Conservation (phyloP, 1,284 basidiomycete genomes). For the Pisolithus thermaeus region DNA sequence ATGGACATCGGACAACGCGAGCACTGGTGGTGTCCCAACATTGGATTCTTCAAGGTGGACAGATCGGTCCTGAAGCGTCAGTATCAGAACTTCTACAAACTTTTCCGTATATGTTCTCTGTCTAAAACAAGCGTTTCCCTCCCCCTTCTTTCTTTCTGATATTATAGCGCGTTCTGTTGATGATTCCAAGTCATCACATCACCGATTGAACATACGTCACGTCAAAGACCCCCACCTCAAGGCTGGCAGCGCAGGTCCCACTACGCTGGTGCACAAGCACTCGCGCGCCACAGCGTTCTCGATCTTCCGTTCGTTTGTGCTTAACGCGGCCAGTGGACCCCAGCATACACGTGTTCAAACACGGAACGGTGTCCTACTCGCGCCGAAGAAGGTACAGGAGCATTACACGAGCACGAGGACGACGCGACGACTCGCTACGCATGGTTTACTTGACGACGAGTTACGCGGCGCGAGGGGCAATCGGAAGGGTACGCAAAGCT, state of each 20-base stretch:
- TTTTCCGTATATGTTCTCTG: neutral
- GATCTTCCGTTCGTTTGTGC: conserved; percentile 57
- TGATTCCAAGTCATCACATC: conserved; percentile 53
- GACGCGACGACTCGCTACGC: conserved; percentile 59
- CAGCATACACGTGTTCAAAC: conserved; percentile 33
- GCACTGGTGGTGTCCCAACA: conserved; percentile 60
- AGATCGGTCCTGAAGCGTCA: conserved; percentile 43
- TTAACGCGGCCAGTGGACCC: conserved; percentile 18
- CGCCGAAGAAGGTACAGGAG: conserved; percentile 64
- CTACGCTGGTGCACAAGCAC: conserved; percentile 69
- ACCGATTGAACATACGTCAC: conserved; percentile 59
- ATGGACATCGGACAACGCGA: conserved; percentile 53
- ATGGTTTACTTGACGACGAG: conserved; percentile 56
- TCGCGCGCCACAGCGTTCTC: conserved; percentile 72
- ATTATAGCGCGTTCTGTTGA: conserved; percentile 35
- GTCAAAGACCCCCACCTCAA: conserved; percentile 40
- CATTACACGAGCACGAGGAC: conserved; percentile 75
- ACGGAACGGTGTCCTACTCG: conserved; percentile 53
- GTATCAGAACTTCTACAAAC: conserved; percentile 17
- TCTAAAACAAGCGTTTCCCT: neutral
- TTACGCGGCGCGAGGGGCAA: conserved; percentile 8
- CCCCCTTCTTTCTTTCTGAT: conserved; percentile 4
- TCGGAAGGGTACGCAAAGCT: conserved; percentile 11
- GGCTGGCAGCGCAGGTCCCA: conserved; percentile 46
- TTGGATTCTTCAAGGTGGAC: conserved; percentile 61